Conservation (phyloP, 2,329 filamentous ascomycete species). For the Fusarium globosum region DNA sequence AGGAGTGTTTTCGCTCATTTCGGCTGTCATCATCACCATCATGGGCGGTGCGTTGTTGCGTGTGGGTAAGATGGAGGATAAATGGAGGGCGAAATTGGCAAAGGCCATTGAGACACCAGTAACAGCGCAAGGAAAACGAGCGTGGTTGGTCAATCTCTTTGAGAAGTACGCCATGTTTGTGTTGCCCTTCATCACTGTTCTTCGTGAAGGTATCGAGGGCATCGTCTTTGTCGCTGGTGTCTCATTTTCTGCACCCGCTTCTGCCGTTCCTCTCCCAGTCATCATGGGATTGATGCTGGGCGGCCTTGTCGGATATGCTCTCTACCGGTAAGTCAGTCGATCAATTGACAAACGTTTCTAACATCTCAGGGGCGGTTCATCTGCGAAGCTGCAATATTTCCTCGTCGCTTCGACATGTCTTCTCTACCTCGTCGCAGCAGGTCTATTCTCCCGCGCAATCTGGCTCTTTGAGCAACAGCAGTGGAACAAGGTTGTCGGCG, state of each 20-base stretch:
- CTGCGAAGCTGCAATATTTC: conserved; percentile 72
- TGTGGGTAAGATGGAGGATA: conserved; percentile 84
- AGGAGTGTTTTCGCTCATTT: conserved; percentile 80
- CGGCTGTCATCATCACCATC: conserved; percentile 83
- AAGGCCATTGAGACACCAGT: conserved; percentile 70
- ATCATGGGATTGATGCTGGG: conserved; percentile 77
- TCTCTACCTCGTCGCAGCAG: conserved; percentile 85
- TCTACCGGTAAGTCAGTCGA: conserved; percentile 73
- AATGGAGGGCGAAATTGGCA: conserved; percentile 85
- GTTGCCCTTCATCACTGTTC: conserved; percentile 85
- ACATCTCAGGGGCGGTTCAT: conserved; percentile 54
- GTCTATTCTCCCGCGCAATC: conserved; percentile 80
- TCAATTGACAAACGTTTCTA: background rate
- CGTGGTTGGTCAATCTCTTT: conserved; percentile 69
- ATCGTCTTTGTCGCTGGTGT: conserved; percentile 92
- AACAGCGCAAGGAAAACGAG: conserved; percentile 56
- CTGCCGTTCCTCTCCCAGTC: conserved; percentile 81
- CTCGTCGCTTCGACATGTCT: conserved; percentile 85
- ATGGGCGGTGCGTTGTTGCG: conserved; percentile 85
- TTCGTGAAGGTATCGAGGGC: conserved; percentile 87
- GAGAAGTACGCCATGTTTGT: conserved; percentile 91
- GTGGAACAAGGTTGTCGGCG: conserved; percentile 74
- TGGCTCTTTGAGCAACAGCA: conserved; percentile 79
- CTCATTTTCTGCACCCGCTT: conserved; percentile 78
- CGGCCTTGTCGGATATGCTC: conserved; percentile 72